Evolutionary conservation across 2,329 filamentous ascomycete species (phyloP).

Genomic region (Macroventuria anomochaeta): DNA sequence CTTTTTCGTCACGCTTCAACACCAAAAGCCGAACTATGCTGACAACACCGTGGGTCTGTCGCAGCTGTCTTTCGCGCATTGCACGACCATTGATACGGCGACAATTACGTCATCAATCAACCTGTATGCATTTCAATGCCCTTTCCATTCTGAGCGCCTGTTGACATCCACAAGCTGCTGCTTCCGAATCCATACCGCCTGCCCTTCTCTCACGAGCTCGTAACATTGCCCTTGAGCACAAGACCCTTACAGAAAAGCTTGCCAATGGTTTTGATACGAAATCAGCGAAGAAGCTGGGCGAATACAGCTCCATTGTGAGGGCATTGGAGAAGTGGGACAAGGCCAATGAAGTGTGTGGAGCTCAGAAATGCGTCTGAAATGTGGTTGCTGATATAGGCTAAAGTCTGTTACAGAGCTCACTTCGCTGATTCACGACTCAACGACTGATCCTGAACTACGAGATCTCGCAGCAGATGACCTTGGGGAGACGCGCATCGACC

Average conservation of each 20-base stretch:
- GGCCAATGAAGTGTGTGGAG: constrained; percentile 59
- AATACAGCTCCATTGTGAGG: constrained; percentile 59
- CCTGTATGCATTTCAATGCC: constrained; percentile 17
- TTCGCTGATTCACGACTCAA: constrained; percentile 73
- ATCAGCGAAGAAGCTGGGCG: constrained; percentile 64
- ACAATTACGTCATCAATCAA: constrained; percentile 39
- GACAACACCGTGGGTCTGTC: constrained; percentile 54
- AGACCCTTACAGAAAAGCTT: constrained; percentile 59
- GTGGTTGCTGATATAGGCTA: constrained; percentile 31
- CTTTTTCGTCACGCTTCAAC: constrained; percentile 16
- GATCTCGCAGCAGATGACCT: constrained; percentile 73
- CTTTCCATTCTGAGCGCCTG: neutral
- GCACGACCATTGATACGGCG: constrained; percentile 41
- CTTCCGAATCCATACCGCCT: constrained; percentile 55
- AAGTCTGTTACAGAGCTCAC: constrained; percentile 72
- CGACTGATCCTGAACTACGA: constrained; percentile 65
- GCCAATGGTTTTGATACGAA: constrained; percentile 62
- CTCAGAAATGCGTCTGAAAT: neutral
- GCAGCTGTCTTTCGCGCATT: constrained; percentile 54
- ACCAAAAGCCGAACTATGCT: constrained; percentile 31
- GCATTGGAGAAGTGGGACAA: constrained; percentile 65
- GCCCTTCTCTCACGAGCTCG: constrained; percentile 63
- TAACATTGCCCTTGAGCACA: constrained; percentile 62
- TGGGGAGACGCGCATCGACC: constrained; percentile 64
- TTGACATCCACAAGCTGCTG: constrained; percentile 30